phyloP scores from a whole-genome alignment of 441 rosid species.

The Gossypium davidsonii region DNA sequence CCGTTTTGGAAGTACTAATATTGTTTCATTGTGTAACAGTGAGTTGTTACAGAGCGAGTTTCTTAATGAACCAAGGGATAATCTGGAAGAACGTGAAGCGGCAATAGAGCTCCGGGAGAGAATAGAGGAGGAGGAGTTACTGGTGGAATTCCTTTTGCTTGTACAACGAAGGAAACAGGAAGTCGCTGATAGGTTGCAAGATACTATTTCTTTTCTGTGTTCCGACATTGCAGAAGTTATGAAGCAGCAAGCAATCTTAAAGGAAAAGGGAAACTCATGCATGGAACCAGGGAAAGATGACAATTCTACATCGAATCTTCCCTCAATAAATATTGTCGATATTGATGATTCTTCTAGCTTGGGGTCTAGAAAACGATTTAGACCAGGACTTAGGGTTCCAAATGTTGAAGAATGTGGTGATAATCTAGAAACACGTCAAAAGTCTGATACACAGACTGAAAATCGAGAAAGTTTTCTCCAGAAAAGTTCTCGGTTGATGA shows the following conservation, averaged over 20 bases:
- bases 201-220: constrained; percentile 59
- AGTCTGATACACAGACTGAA: constrained; percentile 30
- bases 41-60: constrained; percentile 80
- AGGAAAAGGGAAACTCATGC: constrained; percentile 43
- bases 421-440: constrained; percentile 35
- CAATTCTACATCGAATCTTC: constrained; percentile 38
- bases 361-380: constrained; percentile 67
- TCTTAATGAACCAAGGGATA: constrained; percentile 69
- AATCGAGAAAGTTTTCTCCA: constrained; percentile 49
- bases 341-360: constrained; percentile 44
- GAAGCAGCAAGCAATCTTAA: constrained; percentile 49
- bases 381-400: constrained; percentile 38
- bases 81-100: constrained; percentile 78
- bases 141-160: constrained; percentile 78
- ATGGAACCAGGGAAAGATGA: constrained; percentile 41
- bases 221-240: constrained; percentile 77
- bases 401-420: constrained; percentile 41
- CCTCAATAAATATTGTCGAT: constrained; percentile 27
- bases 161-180: constrained; percentile 74
- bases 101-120: constrained; percentile 68
- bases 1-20: not conserved
- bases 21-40: constrained; percentile 34
- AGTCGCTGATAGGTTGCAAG: constrained; percentile 61
- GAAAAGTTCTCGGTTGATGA: constrained; percentile 70
- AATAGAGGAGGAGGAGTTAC: constrained; percentile 74